Evolutionary conservation across 352 stramenopile species (phyloP), one percentile per base, ranked within the genome.

Genomic region (Phytophthora quininea): DNA sequence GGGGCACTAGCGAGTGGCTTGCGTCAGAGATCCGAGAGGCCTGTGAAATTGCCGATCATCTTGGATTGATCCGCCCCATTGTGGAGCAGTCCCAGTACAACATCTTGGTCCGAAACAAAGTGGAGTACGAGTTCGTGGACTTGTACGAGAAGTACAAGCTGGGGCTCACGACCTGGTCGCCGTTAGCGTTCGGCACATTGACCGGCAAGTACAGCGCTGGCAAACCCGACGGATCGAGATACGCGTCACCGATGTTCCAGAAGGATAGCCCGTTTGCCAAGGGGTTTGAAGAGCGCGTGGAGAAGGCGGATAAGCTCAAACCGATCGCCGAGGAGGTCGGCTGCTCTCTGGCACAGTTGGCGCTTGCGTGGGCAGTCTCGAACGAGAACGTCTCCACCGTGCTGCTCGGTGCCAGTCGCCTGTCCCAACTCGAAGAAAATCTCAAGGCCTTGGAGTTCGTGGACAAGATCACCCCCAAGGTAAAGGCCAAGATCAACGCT

Each of bases 11-110:
- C 48, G 48, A 54, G 48, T 54, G 48, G 48, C 31, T 38, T 35
- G 57, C 73, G 2, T 42, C 77, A 31, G 71, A 84, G 58, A 82
- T 86, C 30, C 74, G 54, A 4, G 74, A 84, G 56, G 77, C 76
- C 9, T 65, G 48, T 15, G 33, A 45, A 2, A 74, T 76, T 33
- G 68, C 68, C n/a, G 57, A 75, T 24, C 47, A 35, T 27, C 40
- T 73, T 4, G 40, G 52, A 1, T 54, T 72, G 24, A 58, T 69
- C 32, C 48, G 52, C 24, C 50, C 27, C 62, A 82, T 42, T 58
- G 65, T 82, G n/a, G 79, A 90, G 40, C 79, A 90, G 58, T 76
- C 77, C 29, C 63, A 88, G 66, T 90, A 88, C 74, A 77, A 87
- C 70, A 83, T 90, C 57, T 76, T 90, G 37, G 61, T 86, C 48